Percentiles rank a stretch among this genome's conserved stretches.
Conservation (phyloP, 2,329 filamentous ascomycete genomes). For the Aureobasidium mangrovei region DNA sequence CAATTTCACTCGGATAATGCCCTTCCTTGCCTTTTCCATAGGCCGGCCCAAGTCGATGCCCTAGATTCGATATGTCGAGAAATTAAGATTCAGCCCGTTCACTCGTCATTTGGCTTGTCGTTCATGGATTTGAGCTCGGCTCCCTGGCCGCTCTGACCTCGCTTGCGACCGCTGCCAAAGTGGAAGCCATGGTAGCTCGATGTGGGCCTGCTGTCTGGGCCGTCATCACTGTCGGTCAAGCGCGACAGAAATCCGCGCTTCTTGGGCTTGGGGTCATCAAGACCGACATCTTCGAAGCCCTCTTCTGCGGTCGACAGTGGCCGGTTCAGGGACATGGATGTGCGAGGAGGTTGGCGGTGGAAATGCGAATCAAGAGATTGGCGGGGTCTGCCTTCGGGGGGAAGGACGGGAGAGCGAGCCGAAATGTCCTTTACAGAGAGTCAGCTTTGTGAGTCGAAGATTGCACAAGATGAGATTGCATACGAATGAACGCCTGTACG, state of each 20-base stretch:
- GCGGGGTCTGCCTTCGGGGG: constrained; percentile 49
- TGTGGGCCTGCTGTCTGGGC: constrained; percentile 34
- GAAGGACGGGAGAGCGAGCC: constrained; percentile 67
- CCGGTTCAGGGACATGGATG: constrained; percentile 24
- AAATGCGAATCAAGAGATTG: constrained; percentile 73
- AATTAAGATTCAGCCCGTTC: neutral
- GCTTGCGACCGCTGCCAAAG: constrained; percentile 57
- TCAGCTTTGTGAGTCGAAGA: neutral
- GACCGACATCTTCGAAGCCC: constrained; percentile 86
- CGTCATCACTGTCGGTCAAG: constrained; percentile 54
- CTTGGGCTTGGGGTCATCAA: constrained; percentile 68
- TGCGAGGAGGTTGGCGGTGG: constrained; percentile 34
- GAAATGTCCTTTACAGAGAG: constrained; percentile 64
- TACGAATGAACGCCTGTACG: constrained; percentile 92
- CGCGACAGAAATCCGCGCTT: constrained; percentile 74
- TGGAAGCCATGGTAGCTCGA: constrained; percentile 35
- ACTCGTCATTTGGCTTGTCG: constrained; percentile 7
- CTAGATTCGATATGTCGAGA: neutral
- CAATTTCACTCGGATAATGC: neutral
- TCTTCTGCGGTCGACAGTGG: constrained; percentile 39
- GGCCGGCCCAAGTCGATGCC: neutral
- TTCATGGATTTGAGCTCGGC: constrained; percentile 60
- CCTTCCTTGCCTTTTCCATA: constrained; percentile 5
- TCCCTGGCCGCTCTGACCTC: constrained; percentile 60
- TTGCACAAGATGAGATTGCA: constrained; percentile 29